Conservation (phyloP, 169 alveolate species). For the Plasmodium knowlesi region DNA sequence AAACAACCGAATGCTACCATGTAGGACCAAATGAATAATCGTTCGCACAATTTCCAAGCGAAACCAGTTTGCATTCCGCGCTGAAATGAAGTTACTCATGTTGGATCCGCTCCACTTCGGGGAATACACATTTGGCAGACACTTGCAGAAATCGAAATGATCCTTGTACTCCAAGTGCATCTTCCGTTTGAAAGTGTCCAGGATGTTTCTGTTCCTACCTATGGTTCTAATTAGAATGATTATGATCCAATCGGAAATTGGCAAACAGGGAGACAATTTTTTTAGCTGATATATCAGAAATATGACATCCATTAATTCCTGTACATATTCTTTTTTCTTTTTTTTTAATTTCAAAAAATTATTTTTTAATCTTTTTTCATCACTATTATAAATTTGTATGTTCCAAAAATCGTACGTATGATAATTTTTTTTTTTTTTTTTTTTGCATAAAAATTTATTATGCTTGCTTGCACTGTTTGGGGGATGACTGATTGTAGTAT, state of each 20-base stretch:
- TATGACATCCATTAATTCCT: conserved; percentile 32
- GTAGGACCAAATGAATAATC: conserved; percentile 10
- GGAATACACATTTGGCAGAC: not conserved
- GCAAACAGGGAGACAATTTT: conserved; percentile 31
- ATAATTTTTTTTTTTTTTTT: conserved; percentile 17
- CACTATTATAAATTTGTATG: conserved; percentile 39
- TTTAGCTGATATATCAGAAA: conserved; percentile 56
- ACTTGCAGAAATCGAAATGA: conserved; percentile 40
- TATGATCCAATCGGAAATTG: conserved; percentile 32
- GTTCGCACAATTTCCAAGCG: conserved; percentile 20
- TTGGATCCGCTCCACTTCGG: not conserved
- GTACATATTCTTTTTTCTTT: conserved; percentile 60
- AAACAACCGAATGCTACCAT: conserved; percentile 30
- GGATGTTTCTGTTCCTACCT: conserved; percentile 25
- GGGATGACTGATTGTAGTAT: not conserved
- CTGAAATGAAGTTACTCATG: not conserved
- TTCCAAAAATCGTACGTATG: conserved; percentile 52
- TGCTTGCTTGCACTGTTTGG: not conserved
- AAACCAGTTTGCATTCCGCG: conserved; percentile 16
- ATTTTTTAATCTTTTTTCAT: conserved; percentile 42
- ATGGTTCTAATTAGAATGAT: conserved; percentile 28
- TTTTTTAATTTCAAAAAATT: conserved; percentile 68
- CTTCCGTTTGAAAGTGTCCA: conserved; percentile 28
- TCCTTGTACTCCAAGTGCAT: conserved; percentile 33
- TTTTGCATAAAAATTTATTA: not conserved